Base-by-base conservation (phyloP, 805 yeast species). In the Candida rishiriensis region DNA sequence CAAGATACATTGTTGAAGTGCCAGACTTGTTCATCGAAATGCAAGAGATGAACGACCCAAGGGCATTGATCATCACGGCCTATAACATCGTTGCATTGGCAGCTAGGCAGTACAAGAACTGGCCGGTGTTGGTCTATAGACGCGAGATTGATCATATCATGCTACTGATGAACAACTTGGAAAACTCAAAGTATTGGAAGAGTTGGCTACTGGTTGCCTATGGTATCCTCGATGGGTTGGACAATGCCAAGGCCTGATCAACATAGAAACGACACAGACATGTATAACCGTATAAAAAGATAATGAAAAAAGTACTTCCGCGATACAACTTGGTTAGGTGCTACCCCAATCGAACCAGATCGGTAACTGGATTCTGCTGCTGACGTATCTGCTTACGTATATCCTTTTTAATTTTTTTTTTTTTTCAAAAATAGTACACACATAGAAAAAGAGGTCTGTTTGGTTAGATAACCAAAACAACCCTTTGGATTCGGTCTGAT, bases 151-250 rank as follows among this genome's bases (percentile, higher is more conserved):
- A 42, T 12, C 36, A 41, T 33, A 52, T 55, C n/a, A 47, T 40
- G 39, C 21, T 28, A 1, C 17, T 30, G 28, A 33, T 55, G 33
- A 51, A 44, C 30, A 37, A 28, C 11, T 38, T 41, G 8, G 50
- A 55, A 28, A 46, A 50, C 17, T 42, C 47, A 2, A 13, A 21
- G 0, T 15, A 28, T 10, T 55, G 59, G 59, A 50, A 48, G 33
- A 40, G 47, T 28, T 55, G 59, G 59, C 39, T 55, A 34, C 26
- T 46, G 31, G 56, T 54, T 18, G 54, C 55, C 3, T 43, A 51
- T 34, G 12, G 6, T 10, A 39, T 34, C 13, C 34, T 47, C 26
- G 46, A 49, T 18, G 50, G 49, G 9, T 21, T 49, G 16, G n/a
- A 16, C 13, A 17, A 17, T 14, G 15, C 18, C 29, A 31, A 11